Evolutionary conservation across 1,284 basidiomycete species (phyloP).

Genomic region (Leccinum holopus): DNA sequence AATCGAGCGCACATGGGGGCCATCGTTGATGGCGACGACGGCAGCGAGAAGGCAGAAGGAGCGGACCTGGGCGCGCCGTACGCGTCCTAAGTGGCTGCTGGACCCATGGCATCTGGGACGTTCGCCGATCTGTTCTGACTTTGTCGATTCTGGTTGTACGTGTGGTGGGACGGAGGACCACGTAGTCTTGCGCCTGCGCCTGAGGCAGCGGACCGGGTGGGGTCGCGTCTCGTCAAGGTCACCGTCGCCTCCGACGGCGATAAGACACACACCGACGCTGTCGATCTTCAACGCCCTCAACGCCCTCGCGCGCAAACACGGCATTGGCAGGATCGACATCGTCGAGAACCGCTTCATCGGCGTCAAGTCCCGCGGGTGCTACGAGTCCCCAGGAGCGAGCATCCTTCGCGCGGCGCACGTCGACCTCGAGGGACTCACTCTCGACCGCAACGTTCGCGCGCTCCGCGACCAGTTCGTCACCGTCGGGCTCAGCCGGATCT

Average conservation of each 20-base stretch:
- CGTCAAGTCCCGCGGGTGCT: constrained; percentile 98
- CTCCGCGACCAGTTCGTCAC: constrained; percentile 96
- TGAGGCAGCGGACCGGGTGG: constrained; percentile 11
- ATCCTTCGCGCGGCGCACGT: constrained; percentile 96
- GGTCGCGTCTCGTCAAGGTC: constrained; percentile 7
- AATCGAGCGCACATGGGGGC: constrained; percentile 26
- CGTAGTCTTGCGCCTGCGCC: background rate
- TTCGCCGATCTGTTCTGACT: background rate
- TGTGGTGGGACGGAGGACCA: constrained; percentile 25
- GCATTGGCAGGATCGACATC: constrained; percentile 96
- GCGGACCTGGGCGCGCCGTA: background rate
- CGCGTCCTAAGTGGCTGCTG: background rate
- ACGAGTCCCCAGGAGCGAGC: constrained; percentile 95
- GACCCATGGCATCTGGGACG: background rate
- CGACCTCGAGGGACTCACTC: constrained; percentile 94
- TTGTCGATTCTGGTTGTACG: constrained; percentile 8
- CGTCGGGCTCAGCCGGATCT: constrained; percentile 77
- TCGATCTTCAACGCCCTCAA: constrained; percentile 90
- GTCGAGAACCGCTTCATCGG: constrained; percentile 99
- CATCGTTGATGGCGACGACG: background rate
- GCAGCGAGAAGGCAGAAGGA: background rate
- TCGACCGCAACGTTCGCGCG: constrained; percentile 96
- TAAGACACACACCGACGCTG: too few relatives aligned
- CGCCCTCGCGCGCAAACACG: constrained; percentile 90
- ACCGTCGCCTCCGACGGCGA: too few relatives aligned